Percentiles rank a stretch among this genome's conserved stretches.
These are phyloP conservation scores for Exophiala calicioides DNA, from an alignment of 2,329 filamentous ascomycete species.

Conservation along the genomic window DNA sequence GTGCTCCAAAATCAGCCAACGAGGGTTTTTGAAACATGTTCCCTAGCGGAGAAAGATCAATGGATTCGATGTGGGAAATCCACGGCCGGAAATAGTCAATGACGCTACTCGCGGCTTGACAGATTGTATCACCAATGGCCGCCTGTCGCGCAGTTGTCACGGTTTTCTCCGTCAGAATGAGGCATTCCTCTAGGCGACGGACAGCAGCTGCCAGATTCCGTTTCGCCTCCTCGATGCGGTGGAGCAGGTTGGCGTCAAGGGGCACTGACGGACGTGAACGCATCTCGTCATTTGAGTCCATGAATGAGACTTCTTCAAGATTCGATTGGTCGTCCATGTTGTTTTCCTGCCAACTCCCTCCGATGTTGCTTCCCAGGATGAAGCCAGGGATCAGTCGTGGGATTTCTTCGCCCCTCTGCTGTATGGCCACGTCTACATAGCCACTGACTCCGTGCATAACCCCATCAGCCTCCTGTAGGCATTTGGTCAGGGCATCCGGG, in stretches of 20 bases:
- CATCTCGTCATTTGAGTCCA: conserved; percentile 84
- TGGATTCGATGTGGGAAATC: conserved; percentile 85
- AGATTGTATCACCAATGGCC: conserved; percentile 78
- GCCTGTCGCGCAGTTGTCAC: conserved; percentile 77
- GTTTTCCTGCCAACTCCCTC: conserved; percentile 82
- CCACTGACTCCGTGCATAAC: conserved; percentile 91
- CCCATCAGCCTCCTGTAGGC: conserved; percentile 94
- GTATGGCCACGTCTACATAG: conserved; percentile 91
- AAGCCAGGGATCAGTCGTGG: conserved; percentile 92
- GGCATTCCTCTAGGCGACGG: conserved; percentile 80
- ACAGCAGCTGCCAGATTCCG: conserved; percentile 82
- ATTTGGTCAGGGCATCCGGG: conserved; percentile 91
- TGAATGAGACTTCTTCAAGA: conserved; percentile 66
- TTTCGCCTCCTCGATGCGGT: conserved; percentile 82
- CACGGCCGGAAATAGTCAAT: conserved; percentile 88
- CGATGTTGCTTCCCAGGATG: conserved; percentile 77
- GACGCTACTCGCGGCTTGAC: conserved; percentile 73
- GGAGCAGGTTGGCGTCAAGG: conserved; percentile 75
- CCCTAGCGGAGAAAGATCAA: conserved; percentile 79
- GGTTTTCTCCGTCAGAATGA: conserved; percentile 76
- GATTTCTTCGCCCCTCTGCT: conserved; percentile 90
- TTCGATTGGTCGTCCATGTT: conserved; percentile 65
- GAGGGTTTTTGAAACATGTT: conserved; percentile 81
- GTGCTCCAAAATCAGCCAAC: conserved; percentile 79
- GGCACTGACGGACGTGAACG: conserved; percentile 69